Conservation (phyloP, 768 basidiomycete genomes). For the Lactifluus rugatus region DNA sequence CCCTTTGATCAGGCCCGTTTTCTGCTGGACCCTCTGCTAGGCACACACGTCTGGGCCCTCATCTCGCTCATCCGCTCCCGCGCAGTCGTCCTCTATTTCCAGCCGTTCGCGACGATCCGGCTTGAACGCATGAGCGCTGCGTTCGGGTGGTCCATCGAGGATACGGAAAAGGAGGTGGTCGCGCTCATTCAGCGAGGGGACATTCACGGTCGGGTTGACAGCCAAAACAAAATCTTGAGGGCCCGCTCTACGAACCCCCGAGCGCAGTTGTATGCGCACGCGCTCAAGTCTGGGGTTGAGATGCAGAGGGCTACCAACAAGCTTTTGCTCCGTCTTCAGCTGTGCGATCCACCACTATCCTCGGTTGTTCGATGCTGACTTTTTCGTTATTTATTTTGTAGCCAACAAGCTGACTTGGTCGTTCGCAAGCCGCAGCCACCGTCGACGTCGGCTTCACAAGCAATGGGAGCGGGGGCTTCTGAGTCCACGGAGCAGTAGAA, state of each 20-base stretch:
- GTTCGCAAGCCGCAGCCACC: slow-evolving; percentile 50
- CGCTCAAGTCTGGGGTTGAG: slow-evolving; percentile 62
- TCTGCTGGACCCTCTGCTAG: slow-evolving; percentile 67
- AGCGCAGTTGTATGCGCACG: slow-evolving; percentile 62
- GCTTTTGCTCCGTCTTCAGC: slow-evolving; percentile 67
- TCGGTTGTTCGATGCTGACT: not conserved
- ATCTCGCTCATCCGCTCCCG: slow-evolving; percentile 62
- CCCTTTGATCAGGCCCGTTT: slow-evolving; percentile 52
- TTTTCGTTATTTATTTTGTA: slow-evolving; percentile 24
- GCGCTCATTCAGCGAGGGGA: slow-evolving; percentile 64
- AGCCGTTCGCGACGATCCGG: slow-evolving; percentile 78
- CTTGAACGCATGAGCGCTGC: slow-evolving; percentile 76
- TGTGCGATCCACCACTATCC: slow-evolving; percentile 44
- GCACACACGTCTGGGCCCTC: slow-evolving; percentile 54
- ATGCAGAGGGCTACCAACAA: slow-evolving; percentile 70
- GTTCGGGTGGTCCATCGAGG: slow-evolving; percentile 71
- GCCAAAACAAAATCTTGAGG: slow-evolving; percentile 82
- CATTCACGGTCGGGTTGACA: slow-evolving; percentile 79
- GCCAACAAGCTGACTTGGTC: slow-evolving; percentile 73
- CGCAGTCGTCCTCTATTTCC: slow-evolving; percentile 81
- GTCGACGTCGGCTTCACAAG: not conserved
- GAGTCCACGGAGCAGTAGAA: slow-evolving; percentile 12
- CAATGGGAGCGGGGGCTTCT: not conserved
- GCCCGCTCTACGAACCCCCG: slow-evolving; percentile 75
- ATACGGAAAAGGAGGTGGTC: slow-evolving; percentile 67